Percentiles rank a stretch among this genome's conserved stretches.
Conservation (phyloP, 139 green algal genomes). For the Pseudopediastrum boryanum region DNA sequence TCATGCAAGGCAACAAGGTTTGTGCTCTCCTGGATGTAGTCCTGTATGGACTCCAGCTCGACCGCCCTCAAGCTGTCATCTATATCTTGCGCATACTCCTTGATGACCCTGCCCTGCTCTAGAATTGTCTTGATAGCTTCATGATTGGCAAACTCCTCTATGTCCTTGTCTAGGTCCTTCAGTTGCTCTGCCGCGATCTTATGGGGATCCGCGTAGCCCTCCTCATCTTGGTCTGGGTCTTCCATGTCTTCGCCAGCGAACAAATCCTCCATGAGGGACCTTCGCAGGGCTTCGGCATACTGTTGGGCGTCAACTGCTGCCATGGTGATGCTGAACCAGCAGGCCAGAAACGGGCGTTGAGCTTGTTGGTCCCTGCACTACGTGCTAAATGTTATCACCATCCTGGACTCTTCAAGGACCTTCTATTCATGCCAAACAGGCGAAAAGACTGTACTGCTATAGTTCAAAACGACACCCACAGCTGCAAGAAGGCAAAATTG, state of each 20-base stretch:
- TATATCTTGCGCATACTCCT: constrained; percentile 80
- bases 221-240: constrained; percentile 2
- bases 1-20: constrained; percentile 88
- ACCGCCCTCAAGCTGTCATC: constrained; percentile 84
- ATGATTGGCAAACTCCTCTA: constrained; percentile 78
- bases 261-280: constrained; percentile 50
- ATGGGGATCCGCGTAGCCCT: background rate
- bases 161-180: constrained; percentile 65
- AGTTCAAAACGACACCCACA: too few relatives aligned
- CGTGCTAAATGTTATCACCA: too few relatives aligned
- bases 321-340: background rate
- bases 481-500: too few relatives aligned
- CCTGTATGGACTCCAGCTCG: constrained; percentile 92
- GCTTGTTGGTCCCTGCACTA: too few relatives aligned
- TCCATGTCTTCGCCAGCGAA: constrained; percentile 55
- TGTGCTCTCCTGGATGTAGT: constrained; percentile 93
- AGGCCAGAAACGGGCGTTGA: too few relatives aligned
- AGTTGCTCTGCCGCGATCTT: constrained; percentile 33
- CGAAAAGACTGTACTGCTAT: too few relatives aligned
- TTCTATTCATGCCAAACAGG: too few relatives aligned
- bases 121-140: constrained; percentile 85
- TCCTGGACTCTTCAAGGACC: too few relatives aligned
- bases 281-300: constrained; percentile 51
- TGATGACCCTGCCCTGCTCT: constrained; percentile 69
- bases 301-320: constrained; percentile 28